Evolutionary conservation across 768 basidiomycete genomes (phyloP).

Genomic region (Trametes sanguinea): DNA sequence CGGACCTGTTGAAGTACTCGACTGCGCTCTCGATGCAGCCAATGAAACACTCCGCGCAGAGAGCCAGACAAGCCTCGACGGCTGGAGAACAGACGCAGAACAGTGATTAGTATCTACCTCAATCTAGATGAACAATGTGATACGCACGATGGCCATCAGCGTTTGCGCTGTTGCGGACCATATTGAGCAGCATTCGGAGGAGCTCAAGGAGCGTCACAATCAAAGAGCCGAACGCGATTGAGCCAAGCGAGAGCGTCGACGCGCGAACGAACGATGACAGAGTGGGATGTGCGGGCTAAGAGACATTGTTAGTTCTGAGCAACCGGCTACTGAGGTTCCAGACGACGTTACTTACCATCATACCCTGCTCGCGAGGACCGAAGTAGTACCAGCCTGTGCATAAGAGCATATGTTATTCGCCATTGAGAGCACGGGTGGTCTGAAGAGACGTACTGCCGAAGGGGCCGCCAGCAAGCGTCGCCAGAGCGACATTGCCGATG

Average conservation of each 20-base stretch:
- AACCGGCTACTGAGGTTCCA: background rate
- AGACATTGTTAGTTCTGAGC: background rate
- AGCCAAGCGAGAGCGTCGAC: conserved; percentile 77
- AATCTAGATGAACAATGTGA: no score
- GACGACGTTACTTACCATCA: conserved; percentile 48
- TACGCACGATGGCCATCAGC: conserved; percentile 67
- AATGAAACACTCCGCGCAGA: conserved; percentile 78
- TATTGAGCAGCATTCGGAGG: conserved; percentile 59
- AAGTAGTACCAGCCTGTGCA: conserved; percentile 71
- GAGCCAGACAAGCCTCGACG: conserved; percentile 71
- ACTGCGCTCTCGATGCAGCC: conserved; percentile 70
- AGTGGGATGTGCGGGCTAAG: conserved; percentile 70
- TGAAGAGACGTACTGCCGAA: conserved; percentile 49
- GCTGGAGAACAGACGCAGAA: conserved; percentile 41
- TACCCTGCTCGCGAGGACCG: conserved; percentile 64
- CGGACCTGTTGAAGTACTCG: conserved; percentile 77
- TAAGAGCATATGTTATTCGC: no score
- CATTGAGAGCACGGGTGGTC: no score
- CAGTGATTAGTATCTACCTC: no score
- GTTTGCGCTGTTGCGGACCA: conserved; percentile 58
- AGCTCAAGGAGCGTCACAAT: conserved; percentile 82
- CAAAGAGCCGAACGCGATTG: conserved; percentile 82
- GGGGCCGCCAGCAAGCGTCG: conserved; percentile 79
- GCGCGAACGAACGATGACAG: conserved; percentile 70
- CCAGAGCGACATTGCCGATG: conserved; percentile 73